phyloP scores from a whole-genome alignment of 192 early-diverging fungal genomes.

The Coemansia javaensis region DNA sequence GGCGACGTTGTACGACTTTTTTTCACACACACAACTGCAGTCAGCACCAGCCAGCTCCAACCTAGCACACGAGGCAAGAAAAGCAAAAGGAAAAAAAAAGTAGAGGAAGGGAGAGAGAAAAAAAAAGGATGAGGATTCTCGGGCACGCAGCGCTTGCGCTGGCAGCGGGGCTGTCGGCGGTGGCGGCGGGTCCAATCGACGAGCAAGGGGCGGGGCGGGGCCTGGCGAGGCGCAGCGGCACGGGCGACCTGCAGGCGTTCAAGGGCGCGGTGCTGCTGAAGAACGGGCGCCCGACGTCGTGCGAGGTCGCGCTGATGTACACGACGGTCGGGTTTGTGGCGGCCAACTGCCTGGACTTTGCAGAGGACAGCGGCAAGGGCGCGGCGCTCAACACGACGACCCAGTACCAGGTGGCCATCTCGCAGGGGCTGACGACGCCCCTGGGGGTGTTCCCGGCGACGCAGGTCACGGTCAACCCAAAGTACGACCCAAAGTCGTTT shows the following conservation, averaged over 20 bases:
- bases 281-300: conserved; percentile 41
- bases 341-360: conserved; percentile 37
- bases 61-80: too few species aligned
- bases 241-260: conserved; percentile 23
- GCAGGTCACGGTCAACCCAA: conserved; percentile 17
- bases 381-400: conserved; percentile 17
- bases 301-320: conserved; percentile 42
- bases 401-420: conserved; percentile 24
- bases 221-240: conserved; percentile 18
- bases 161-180: conserved; percentile 43
- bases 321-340: conserved; percentile 31
- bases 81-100: too few species aligned
- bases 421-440: conserved; percentile 9
- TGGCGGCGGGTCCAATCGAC: conserved; percentile 7
- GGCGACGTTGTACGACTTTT: too few species aligned
- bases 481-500: conserved; percentile 36
- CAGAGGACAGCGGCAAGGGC: conserved; percentile 8
- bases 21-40: too few species aligned
- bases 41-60: too few species aligned
- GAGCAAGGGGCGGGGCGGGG: background rate
- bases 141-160: conserved; percentile 11
- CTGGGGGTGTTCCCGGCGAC: conserved; percentile 23
- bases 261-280: conserved; percentile 40
- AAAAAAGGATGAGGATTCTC: too few species aligned
- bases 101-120: too few species aligned